Evolutionary conservation across 805 yeast species (phyloP).

Genomic region (Wickerhamiella sergipiensis): DNA sequence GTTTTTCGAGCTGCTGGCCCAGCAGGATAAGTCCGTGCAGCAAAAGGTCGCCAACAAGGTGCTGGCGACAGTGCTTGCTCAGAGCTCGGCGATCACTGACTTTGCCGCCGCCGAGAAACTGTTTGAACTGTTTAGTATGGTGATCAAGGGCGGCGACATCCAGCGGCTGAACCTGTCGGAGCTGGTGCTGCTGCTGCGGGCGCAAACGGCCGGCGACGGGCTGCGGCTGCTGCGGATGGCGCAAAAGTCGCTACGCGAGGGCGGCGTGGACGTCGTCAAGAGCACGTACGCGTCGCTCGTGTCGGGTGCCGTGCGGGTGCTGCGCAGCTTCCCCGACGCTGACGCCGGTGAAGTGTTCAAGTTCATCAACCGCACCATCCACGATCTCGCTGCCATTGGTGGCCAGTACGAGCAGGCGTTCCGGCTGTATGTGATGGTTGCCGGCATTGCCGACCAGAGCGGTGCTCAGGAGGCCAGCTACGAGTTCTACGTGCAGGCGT

Average conservation of each 20-base stretch:
- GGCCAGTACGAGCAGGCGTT: conserved; percentile 24
- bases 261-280: conserved; percentile 37
- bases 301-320: conserved; percentile 41
- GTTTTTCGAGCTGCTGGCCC: conserved; percentile 40
- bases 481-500: conserved; percentile 81
- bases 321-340: conserved; percentile 2
- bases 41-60: conserved; percentile 47
- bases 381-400: conserved; percentile 35
- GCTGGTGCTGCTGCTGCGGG: conserved; percentile 48
- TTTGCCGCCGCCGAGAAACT: conserved; percentile 44
- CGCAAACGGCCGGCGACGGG: conserved; percentile 34
- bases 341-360: conserved; percentile 37
- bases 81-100: conserved; percentile 27
- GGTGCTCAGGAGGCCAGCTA: conserved; percentile 58
- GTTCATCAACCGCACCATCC: conserved; percentile 52
- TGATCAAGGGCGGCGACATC: conserved; percentile 32
- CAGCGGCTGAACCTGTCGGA: conserved; percentile 38
- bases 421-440: conserved; percentile 45
- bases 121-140: conserved; percentile 42
- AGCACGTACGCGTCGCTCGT: conserved; percentile 70
- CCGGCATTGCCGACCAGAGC: conserved; percentile 68
- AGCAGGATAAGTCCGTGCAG: conserved; percentile 40
- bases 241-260: conserved; percentile 37
- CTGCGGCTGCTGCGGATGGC: conserved; percentile 34
- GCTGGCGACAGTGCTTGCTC: conserved; percentile 38